Percentiles rank a stretch among this genome's conserved stretches.
These are phyloP conservation scores for Allantophomopsis lycopodina DNA, from an alignment of 2,329 filamentous ascomycete species.

Conservation along the genomic window DNA sequence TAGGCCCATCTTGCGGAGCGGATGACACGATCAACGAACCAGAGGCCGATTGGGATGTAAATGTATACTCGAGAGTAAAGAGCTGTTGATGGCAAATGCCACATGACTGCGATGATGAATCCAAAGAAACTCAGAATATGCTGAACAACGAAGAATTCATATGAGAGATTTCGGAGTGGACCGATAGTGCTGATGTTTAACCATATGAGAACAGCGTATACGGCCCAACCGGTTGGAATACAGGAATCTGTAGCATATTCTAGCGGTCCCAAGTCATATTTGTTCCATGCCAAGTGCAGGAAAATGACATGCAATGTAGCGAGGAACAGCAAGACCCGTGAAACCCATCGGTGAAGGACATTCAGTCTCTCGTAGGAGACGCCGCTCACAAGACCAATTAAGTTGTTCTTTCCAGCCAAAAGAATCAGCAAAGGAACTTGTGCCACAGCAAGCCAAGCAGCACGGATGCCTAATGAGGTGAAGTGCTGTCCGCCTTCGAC, in stretches of 20 bases:
- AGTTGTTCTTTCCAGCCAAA: slow-evolving; percentile 42
- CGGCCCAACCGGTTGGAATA: slow-evolving; percentile 38
- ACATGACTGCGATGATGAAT: slow-evolving; percentile 20
- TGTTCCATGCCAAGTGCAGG: slow-evolving; percentile 11
- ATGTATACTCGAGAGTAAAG: slow-evolving; percentile 15
- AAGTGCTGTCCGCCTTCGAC: slow-evolving; percentile 11
- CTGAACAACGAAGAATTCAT: slow-evolving; percentile 58
- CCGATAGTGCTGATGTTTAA: slow-evolving; percentile 47
- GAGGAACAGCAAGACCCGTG: slow-evolving; percentile 53
- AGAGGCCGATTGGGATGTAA: slow-evolving; percentile 13
- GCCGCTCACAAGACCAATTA: slow-evolving; percentile 46
- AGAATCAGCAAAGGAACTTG: slow-evolving; percentile 53
- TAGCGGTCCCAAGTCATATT: slow-evolving; percentile 9
- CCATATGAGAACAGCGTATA: slow-evolving; percentile 54
- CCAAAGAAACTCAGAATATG: slow-evolving; percentile 40
- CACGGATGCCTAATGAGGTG: slow-evolving; percentile 37
- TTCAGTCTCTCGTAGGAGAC: slow-evolving; percentile 56
- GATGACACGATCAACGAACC: slow-evolving; percentile 11
- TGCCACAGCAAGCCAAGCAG: slow-evolving; percentile 50
- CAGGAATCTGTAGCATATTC: slow-evolving; percentile 13
- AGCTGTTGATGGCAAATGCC: slow-evolving; percentile 18
- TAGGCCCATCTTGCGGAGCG: slow-evolving; percentile 16
- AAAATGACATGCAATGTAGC: slow-evolving; percentile 24
- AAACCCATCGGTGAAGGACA: slow-evolving; percentile 61
- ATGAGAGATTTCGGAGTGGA: slow-evolving; percentile 48